Evolutionary conservation across 768 basidiomycete genomes (phyloP).

Genomic region (Pleurotus tuber-regium): DNA sequence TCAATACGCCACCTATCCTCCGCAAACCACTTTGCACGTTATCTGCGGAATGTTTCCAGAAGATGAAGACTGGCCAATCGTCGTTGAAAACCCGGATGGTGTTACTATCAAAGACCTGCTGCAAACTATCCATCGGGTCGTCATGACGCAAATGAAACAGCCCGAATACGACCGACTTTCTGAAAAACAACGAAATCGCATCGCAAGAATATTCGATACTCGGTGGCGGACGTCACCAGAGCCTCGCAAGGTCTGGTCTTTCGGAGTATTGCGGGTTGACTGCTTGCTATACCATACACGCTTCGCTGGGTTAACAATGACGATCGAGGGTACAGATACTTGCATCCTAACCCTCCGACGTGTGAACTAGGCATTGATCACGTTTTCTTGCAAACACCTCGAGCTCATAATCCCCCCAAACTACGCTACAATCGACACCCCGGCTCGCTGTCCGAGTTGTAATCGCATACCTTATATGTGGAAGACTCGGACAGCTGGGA

Average conservation of each 20-base stretch:
- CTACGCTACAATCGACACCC: not conserved
- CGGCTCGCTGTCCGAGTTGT: not conserved
- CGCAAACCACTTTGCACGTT: conserved; percentile 34
- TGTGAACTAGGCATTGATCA: not conserved
- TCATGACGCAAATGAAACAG: conserved; percentile 35
- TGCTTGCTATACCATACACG: conserved; percentile 44
- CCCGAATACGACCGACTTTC: conserved; percentile 43
- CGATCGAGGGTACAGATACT: conserved; percentile 30
- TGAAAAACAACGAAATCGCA: conserved; percentile 38
- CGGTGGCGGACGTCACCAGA: conserved; percentile 41
- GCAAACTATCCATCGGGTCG: conserved; percentile 37
- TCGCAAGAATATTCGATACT: conserved; percentile 38
- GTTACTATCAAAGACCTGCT: conserved; percentile 56
- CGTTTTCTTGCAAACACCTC: not conserved
- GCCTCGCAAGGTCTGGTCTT: conserved; percentile 30
- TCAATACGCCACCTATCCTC: conserved; percentile 43
- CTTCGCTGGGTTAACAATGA: conserved; percentile 52
- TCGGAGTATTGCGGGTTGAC: conserved; percentile 48
- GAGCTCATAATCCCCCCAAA: not conserved
- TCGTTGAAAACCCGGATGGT: conserved; percentile 37
- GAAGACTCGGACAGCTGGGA: not conserved
- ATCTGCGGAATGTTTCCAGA: conserved; percentile 45
- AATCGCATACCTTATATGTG: conserved; percentile 1
- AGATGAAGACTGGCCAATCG: conserved; percentile 38
- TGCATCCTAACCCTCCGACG: conserved; percentile 45